Evolutionary conservation across 768 basidiomycete genomes (phyloP), one percentile per base, ranked within the genome.

Genomic region (Pleurotus citrinopileatus): DNA sequence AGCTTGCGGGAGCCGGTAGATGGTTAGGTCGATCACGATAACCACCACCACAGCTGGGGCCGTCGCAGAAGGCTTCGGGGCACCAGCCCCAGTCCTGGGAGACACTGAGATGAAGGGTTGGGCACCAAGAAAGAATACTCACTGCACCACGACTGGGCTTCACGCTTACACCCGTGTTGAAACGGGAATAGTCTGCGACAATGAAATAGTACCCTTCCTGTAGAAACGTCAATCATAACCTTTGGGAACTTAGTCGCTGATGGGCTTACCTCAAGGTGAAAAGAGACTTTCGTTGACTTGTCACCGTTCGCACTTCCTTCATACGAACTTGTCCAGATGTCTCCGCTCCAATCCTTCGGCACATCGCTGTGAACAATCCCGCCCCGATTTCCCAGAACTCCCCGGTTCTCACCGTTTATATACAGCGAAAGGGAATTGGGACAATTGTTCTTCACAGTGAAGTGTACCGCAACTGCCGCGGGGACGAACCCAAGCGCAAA

Each of bases 191-290:
- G 34, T 51, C 48, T 15, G 48, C n/a, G 48, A 51, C 48, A 20
- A 51, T 37, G 48, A 17, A 37, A 34, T 51, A 51, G 48, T 51
- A 51, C 22, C 48, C 48, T 51, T 51, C 48, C 48, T 51, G 23
- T 34, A n/a, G 19, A 36, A 51, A 15, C 26, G n/a, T 22, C 17
- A 20, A 15, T 44, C 20, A 22, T 25, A 46, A 9, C 27, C n/a
- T n/a, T n/a, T n/a, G n/a, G n/a, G n/a, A 19, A 46, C 25, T 4
- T 15, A 25, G 9, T 13, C 6, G 38, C 15, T 50, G 26, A 27
- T 17, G 7, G n/a, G 36, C 48, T 37, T 36, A 51, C 48, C 48
- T 37, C 48, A 20, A 51, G 48, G 23, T 37, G 48, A n/a, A 51
- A 51, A n/a, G 48, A 51, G 23, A 34, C 48, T 22, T 26, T 34